phyloP scores from a whole-genome alignment of 495 filamentous ascomycete species.

The Opeltia flavorubescens region DNA sequence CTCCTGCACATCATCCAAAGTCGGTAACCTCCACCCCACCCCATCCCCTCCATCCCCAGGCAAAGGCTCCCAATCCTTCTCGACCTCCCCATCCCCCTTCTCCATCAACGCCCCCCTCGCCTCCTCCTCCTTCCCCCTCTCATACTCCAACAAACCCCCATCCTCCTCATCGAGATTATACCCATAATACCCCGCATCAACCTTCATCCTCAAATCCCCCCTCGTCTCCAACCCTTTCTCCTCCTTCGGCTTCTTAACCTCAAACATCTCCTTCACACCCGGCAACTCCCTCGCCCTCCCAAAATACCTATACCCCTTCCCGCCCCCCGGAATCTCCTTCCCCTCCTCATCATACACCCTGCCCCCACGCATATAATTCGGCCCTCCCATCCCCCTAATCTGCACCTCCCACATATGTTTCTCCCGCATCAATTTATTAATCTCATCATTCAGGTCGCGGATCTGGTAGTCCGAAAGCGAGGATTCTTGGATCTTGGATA shows the following conservation, averaged over 20 bases:
- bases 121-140: conserved; percentile 69
- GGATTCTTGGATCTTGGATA: conserved; percentile 83
- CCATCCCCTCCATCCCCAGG: conserved; percentile 82
- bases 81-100: conserved; percentile 26
- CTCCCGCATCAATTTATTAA: conserved; percentile 97
- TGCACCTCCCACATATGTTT: conserved; percentile 98
- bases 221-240: conserved; percentile 46
- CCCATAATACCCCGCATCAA: conserved; percentile 92
- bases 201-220: conserved; percentile 61
- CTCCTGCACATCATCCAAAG: conserved; percentile 77
- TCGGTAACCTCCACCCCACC: conserved; percentile 70
- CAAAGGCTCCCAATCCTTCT: conserved; percentile 62
- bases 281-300: conserved; percentile 82
- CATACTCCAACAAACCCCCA: conserved; percentile 67
- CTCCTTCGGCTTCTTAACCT: conserved; percentile 49
- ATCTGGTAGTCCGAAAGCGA: conserved; percentile 90
- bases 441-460: conserved; percentile 95
- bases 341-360: conserved; percentile 86
- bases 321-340: conserved; percentile 75
- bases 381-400: conserved; percentile 83
- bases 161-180: conserved; percentile 93
- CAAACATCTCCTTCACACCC: conserved; percentile 94
- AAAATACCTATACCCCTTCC: conserved; percentile 84
- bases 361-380: conserved; percentile 93
- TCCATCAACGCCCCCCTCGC: conserved; percentile 49